A percentile compares a stretch with the other conserved stretches of the same genome.
Conservation (phyloP, 78 protist species). For the Dictyostelium intermedium region DNA sequence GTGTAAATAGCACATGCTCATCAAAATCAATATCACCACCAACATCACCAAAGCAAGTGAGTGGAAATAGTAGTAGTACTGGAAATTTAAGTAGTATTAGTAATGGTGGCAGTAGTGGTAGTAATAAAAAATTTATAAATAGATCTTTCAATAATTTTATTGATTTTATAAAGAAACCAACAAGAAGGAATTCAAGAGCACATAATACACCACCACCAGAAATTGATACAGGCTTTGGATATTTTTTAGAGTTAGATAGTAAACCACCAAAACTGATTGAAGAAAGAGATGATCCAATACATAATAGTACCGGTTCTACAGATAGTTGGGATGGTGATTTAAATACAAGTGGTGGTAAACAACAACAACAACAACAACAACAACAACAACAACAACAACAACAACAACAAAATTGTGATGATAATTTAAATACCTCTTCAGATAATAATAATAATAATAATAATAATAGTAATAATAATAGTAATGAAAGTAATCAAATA, state of each 20-base stretch:
- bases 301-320: neutral
- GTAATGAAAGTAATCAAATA: neutral
- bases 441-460: neutral
- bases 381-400: no score
- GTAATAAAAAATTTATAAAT: neutral
- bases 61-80: neutral
- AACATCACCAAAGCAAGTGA: neutral
- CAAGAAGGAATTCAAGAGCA: constrained; percentile 6
- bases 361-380: no score
- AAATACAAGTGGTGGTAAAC: neutral
- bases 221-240: neutral
- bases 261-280: neutral
- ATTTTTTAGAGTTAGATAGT: constrained; percentile 4
- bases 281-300: neutral
- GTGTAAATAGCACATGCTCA: neutral
- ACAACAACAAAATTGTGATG: no score
- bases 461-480: neutral
- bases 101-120: neutral
- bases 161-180: neutral
- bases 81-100: neutral
- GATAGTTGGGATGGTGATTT: neutral
- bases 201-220: neutral
- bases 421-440: neutral
- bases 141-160: neutral
- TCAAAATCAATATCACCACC: constrained; percentile 1